A percentile compares a stretch with the other conserved stretches of the same genome.
Evolutionary conservation across 2,329 filamentous ascomycete genomes (phyloP).

Genomic region (Teratosphaeria epicoccoides): DNA sequence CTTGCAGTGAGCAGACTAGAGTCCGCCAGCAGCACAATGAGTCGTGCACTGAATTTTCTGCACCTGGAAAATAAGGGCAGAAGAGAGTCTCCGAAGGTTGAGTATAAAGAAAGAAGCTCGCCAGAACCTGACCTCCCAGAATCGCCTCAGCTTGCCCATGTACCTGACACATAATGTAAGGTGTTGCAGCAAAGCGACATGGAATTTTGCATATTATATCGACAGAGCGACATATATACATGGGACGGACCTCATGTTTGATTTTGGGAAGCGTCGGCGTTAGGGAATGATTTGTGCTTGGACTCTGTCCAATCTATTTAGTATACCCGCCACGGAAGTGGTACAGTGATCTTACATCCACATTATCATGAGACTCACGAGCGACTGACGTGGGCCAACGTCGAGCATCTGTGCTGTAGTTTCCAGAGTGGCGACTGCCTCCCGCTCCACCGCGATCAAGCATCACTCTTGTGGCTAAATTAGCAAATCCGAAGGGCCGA

Average conservation of each 20-base stretch:
- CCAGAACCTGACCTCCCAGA: background rate
- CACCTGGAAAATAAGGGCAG: conserved; percentile 17
- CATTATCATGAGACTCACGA: too few species aligned
- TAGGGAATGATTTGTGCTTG: background rate
- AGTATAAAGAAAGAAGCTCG: conserved; percentile 17
- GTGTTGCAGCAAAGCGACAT: too few species aligned
- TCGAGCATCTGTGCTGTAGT: background rate
- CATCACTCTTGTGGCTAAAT: background rate
- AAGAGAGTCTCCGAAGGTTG: conserved; percentile 11
- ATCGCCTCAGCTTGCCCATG: background rate
- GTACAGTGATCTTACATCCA: background rate
- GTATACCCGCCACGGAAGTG: background rate
- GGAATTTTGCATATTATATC: background rate
- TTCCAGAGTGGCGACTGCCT: background rate
- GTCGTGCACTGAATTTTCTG: conserved; percentile 23
- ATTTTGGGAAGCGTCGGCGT: background rate
- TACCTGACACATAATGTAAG: background rate
- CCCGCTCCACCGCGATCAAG: background rate
- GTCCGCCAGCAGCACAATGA: conserved; percentile 22
- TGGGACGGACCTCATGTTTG: background rate
- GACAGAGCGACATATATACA: background rate
- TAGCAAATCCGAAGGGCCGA: background rate
- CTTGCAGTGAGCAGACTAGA: conserved; percentile 10
- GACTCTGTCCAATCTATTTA: background rate
- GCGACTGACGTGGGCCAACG: too few species aligned